Conservation (phyloP, 1,284 basidiomycete genomes). For the Cutaneotrichosporon mucoides region DNA sequence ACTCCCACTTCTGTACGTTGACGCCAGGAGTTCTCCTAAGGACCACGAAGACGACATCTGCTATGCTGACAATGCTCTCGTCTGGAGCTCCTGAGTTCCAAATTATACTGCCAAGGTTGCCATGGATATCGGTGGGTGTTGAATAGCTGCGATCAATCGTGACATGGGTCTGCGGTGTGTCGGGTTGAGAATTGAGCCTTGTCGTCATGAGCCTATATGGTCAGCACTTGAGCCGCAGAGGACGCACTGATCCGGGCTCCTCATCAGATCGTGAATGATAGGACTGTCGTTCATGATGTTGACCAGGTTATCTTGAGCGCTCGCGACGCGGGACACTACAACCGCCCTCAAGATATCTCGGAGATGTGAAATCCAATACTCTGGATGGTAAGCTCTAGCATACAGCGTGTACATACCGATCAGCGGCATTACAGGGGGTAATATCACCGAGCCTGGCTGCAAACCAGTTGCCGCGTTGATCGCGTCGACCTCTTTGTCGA, state of each 20-base stretch:
- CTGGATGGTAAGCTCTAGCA: background rate
- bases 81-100: slow-evolving; percentile 27
- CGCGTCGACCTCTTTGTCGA: slow-evolving; percentile 2
- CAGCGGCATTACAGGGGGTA: slow-evolving; percentile 1
- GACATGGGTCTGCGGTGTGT: slow-evolving; percentile 7
- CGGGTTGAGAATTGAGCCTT: background rate
- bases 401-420: background rate
- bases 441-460: background rate
- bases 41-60: slow-evolving; percentile 33
- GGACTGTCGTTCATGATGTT: background rate
- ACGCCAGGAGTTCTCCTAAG: slow-evolving; percentile 23
- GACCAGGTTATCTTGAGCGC: background rate
- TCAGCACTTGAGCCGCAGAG: background rate
- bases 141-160: slow-evolving; percentile 8
- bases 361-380: slow-evolving; percentile 1
- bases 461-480: background rate
- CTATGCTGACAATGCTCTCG: slow-evolving; percentile 25
- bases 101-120: slow-evolving; percentile 24
- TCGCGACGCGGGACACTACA: background rate
- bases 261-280: slow-evolving; percentile 6
- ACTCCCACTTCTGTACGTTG: slow-evolving; percentile 28
- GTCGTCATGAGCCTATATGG: slow-evolving; percentile 7
- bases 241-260: slow-evolving; percentile 5
- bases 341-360: background rate
- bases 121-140: slow-evolving; percentile 20